Base-by-base conservation (phyloP, 2,329 filamentous ascomycete genomes). In the Magnaporthiopsis poae region DNA sequence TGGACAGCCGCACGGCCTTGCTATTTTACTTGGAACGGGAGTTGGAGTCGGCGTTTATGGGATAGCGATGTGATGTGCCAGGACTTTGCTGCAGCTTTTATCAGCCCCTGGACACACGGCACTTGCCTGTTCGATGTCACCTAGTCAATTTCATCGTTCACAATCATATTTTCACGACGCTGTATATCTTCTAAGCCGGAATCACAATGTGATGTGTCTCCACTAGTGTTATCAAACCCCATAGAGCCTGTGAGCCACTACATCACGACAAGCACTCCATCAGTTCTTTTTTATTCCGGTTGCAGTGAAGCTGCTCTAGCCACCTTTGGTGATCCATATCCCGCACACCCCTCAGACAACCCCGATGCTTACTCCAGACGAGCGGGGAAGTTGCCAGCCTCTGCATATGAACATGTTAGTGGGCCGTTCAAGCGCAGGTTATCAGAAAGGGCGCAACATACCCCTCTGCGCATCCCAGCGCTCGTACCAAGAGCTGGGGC, bases 401-500 rank as follows among this genome's bases (percentile, higher is more conserved):
- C 88, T 89, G 75, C 69, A 62, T 8, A 66, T 9, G 46, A 21
- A 56, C 8, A 56, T 56, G 46, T 56, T 61, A 64, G 36, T 61
- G 18, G 27, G 64, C 5, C 59, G 27, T 46, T 5, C 64, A 11
- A n/a, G 27, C 15, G 52, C 31, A 18, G 59, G 5, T 15, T 18
- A 12, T 21, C 11, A 52, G 13, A 39, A 36, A 15, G 31, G 29
- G 52, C 21, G 18, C 61, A 69, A 82, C 90, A 77, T 84, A 96
- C 92, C 91, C 81, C 95, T 90, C 85, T 98, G 95, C 76, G 95
- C 91, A 77, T 99, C 94, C 95, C 95, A 99, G 82, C 95, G 88
- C 80, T 89, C 82, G 77, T 90, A 90, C 95, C 95, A 99, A 76
- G 88, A 86, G 80, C 90, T 95, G 74, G 96, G 95, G 90, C 96